Evolutionary conservation across 1,284 basidiomycete genomes (phyloP).

Genomic region (Moesziomyces sp.): DNA sequence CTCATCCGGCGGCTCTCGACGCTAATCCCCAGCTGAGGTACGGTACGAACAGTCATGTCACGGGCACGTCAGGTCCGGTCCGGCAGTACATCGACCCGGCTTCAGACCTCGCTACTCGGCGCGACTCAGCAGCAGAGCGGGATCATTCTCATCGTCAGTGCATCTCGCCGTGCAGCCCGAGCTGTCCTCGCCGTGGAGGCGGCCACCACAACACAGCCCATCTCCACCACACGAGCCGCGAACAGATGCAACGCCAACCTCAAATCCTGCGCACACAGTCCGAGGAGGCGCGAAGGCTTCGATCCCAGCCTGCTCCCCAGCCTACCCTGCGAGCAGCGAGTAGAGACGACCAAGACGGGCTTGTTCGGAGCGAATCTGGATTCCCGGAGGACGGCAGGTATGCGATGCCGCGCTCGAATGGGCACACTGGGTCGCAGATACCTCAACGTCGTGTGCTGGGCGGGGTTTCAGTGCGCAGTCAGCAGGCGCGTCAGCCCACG

Average conservation of each 20-base stretch:
- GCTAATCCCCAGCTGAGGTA: no score
- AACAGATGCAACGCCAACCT: neutral
- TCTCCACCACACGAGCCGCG: neutral
- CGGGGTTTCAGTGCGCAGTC: neutral
- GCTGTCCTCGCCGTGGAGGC: neutral
- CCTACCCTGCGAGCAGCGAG: neutral
- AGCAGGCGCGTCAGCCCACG: neutral
- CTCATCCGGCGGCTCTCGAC: no score
- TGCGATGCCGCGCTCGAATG: neutral
- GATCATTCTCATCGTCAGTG: neutral
- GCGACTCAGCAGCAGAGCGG: neutral
- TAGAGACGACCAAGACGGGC: neutral
- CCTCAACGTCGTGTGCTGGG: neutral
- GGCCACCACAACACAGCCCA: neutral
- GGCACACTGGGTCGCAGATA: neutral
- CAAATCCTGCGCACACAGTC: neutral
- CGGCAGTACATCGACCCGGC: neutral
- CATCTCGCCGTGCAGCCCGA: neutral
- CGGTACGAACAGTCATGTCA: no score
- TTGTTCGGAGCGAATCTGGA: neutral
- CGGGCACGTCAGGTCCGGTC: no score
- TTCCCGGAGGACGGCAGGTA: neutral
- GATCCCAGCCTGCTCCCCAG: neutral
- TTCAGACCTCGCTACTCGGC: neutral
- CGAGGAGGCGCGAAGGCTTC: neutral